A percentile compares a stretch with the other conserved stretches of the same genome.
These are phyloP conservation scores for Fusarium devonianum DNA, from an alignment of 2,329 filamentous ascomycete genomes.

Conservation along the genomic window DNA sequence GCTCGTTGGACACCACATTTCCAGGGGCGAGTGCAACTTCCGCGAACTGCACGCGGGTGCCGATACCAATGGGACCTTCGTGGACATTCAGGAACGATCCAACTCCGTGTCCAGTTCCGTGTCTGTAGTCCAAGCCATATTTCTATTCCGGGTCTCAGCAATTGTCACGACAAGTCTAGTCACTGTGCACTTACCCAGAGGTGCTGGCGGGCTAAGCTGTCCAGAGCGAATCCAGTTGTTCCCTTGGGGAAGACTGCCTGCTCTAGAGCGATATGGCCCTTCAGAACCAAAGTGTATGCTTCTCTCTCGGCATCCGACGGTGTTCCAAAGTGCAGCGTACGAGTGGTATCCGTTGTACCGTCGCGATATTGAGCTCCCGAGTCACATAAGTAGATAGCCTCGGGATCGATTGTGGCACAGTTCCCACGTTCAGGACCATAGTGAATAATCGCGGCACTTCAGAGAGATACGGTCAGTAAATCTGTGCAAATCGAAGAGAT, in stretches of 20 bases:
- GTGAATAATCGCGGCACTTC: conserved; percentile 91
- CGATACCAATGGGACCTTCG: conserved; percentile 95
- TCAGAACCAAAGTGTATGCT: conserved; percentile 92
- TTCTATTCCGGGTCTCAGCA: conserved; percentile 42
- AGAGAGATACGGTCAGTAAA: conserved; percentile 7
- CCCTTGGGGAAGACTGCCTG: conserved; percentile 90
- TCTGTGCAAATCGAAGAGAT: no score
- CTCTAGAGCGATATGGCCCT: conserved; percentile 91
- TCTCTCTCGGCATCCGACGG: conserved; percentile 85
- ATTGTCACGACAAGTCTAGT: not conserved
- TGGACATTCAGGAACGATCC: conserved; percentile 97
- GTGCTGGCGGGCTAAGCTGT: conserved; percentile 86
- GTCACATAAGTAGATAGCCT: conserved; percentile 91
- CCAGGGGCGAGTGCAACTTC: conserved; percentile 90
- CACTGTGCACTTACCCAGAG: conserved; percentile 72
- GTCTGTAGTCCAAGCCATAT: conserved; percentile 89
- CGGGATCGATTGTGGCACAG: conserved; percentile 84
- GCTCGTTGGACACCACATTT: conserved; percentile 95
- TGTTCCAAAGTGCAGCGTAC: conserved; percentile 89
- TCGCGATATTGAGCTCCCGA: conserved; percentile 97
- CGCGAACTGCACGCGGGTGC: conserved; percentile 87
- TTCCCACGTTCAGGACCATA: conserved; percentile 87
- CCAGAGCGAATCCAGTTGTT: conserved; percentile 90
- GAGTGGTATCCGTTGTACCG: conserved; percentile 94
- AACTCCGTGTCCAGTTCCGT: conserved; percentile 95